Evolutionary conservation across 2,329 filamentous ascomycete species (phyloP).

Genomic region (Cercospora sp.): DNA sequence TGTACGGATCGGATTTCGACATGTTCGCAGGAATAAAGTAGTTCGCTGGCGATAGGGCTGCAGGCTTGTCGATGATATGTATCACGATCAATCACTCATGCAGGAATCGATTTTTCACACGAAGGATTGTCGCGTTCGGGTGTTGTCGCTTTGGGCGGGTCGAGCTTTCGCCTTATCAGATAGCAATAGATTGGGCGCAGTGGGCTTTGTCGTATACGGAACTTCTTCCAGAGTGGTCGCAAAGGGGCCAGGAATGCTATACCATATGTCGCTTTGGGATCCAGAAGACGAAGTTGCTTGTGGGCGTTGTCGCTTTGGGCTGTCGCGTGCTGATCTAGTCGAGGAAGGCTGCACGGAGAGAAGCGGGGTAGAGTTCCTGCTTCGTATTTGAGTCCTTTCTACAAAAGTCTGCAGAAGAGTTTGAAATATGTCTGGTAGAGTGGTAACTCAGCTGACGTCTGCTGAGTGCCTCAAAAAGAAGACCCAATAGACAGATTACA

Average conservation of each 20-base stretch:
- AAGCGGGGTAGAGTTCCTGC: conserved; percentile 1
- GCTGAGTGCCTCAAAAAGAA: not conserved
- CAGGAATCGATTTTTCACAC: conserved; percentile 12
- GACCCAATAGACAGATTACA: conserved; percentile 4
- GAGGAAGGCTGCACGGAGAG: not conserved
- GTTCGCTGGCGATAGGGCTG: conserved; percentile 3
- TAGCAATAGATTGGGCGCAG: conserved; percentile 14
- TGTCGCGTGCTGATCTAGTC: conserved; percentile 7
- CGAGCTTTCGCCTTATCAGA: conserved; percentile 18
- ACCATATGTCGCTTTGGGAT: conserved; percentile 9
- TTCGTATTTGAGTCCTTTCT: conserved; percentile 3
- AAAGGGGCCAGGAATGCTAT: conserved; percentile 6
- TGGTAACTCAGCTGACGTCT: conserved; percentile 1
- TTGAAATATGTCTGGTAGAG: not conserved
- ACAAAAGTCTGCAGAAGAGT: conserved; percentile 1
- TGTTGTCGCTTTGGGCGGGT: conserved; percentile 19
- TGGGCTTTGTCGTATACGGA: conserved; percentile 16
- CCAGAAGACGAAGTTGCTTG: conserved; percentile 5
- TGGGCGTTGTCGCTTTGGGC: conserved; percentile 16
- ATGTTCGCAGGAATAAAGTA: conserved; percentile 10
- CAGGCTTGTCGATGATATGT: conserved; percentile 15
- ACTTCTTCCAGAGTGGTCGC: conserved; percentile 9
- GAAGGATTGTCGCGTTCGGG: conserved; percentile 18
- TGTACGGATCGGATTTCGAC: conserved; percentile 20
- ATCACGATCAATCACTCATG: conserved; percentile 17